phyloP scores from a whole-genome alignment of 177 flowering plant species.

The Vitis hybrid region DNA sequence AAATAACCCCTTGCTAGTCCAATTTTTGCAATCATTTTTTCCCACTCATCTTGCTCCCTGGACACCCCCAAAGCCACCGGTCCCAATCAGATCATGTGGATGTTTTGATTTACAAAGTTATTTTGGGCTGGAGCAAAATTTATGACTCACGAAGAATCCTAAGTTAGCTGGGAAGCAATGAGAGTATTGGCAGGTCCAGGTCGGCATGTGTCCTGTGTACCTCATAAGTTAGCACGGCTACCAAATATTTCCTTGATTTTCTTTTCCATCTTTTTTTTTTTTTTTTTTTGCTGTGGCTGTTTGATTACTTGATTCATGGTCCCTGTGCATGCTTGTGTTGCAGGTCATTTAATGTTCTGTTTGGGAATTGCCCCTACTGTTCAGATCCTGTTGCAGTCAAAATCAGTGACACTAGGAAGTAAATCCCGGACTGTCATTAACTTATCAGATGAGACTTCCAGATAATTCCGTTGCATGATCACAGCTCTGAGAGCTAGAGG shows the following conservation, averaged over 20 bases:
- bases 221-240: no score
- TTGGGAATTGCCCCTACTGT: conserved; percentile 89
- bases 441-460: neutral
- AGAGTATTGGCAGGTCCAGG: no score
- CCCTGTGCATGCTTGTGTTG: conserved; percentile 15
- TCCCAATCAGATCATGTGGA: neutral
- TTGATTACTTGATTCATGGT: neutral
- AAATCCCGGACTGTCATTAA: conserved; percentile 2
- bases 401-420: conserved; percentile 27
- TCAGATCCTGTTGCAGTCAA: conserved; percentile 80
- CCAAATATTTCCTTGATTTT: neutral
- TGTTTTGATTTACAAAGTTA: neutral
- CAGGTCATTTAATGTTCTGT: conserved; percentile 81
- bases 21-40: no score
- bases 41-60: no score
- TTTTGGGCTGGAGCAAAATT: no score
- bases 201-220: no score
- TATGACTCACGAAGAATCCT: no score
- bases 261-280: neutral
- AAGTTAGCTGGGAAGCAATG: no score
- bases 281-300: neutral
- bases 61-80: no score
- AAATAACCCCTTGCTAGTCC: no score
- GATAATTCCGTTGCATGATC: neutral
- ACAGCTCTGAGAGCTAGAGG: neutral